Evolutionary conservation across 352 stramenopile genomes (phyloP).

Genomic region (Stramenopiles sp.): DNA sequence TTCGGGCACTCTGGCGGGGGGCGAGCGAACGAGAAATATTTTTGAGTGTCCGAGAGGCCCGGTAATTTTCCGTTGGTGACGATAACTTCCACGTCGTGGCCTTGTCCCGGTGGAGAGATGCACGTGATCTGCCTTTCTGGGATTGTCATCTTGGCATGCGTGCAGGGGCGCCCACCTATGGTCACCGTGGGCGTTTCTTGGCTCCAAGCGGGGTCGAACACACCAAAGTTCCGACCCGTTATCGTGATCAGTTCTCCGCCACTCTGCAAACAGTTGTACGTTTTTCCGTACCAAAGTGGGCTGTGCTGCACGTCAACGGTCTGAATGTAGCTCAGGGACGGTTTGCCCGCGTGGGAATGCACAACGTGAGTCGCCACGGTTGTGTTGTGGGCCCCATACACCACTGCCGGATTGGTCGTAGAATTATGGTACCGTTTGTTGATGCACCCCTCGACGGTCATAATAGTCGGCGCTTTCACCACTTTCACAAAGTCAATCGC

Average conservation of each 20-base stretch:
- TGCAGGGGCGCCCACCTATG: constrained; percentile 43
- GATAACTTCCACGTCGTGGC: constrained; percentile 27
- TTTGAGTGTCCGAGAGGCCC: constrained; percentile 34
- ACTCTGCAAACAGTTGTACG: constrained; percentile 42
- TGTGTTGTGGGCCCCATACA: no score
- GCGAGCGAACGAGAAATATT: constrained; percentile 41
- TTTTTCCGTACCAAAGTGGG: constrained; percentile 35
- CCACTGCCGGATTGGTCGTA: no score
- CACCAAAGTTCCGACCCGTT: constrained; percentile 46
- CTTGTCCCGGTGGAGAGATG: constrained; percentile 37
- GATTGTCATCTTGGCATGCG: constrained; percentile 25
- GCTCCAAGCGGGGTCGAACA: constrained; percentile 35
- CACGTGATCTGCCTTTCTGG: constrained; percentile 46
- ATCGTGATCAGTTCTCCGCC: constrained; percentile 38
- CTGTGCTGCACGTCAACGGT: no score
- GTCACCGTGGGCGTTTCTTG: no score
- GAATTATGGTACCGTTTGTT: no score
- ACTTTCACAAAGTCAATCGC: no score
- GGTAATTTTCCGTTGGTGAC: constrained; percentile 42
- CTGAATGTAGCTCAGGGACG: no score
- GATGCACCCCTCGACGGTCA: no score
- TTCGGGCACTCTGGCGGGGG: constrained; percentile 16
- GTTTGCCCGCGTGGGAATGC: no score
- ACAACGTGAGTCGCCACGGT: no score
- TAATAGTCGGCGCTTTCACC: no score